Conservation (phyloP, 2,329 filamentous ascomycete species). For the Westerdykella ornata region DNA sequence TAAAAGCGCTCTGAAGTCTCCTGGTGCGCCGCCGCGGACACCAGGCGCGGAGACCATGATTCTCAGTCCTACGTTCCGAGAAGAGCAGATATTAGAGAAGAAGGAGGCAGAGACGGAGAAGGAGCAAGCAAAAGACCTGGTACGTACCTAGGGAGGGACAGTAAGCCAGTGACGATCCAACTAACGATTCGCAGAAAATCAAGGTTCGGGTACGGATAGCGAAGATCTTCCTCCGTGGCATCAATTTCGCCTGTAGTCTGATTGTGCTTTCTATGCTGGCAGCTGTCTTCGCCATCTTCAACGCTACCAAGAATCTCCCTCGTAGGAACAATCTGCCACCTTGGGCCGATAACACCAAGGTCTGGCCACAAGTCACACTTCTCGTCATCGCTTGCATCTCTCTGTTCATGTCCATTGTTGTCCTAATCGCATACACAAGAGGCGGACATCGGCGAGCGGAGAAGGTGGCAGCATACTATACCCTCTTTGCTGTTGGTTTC, state of each 20-base stretch:
- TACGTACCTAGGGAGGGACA: conserved; percentile 47
- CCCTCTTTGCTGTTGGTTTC: conserved; percentile 84
- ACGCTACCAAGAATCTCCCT: conserved; percentile 70
- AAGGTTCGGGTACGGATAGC: conserved; percentile 87
- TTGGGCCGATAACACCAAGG: conserved; percentile 72
- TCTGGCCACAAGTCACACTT: conserved; percentile 85
- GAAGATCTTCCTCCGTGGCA: conserved; percentile 87
- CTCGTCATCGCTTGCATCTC: conserved; percentile 75
- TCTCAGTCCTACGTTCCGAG: conserved; percentile 82
- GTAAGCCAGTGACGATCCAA: too few relatives aligned
- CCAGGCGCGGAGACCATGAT: conserved; percentile 59
- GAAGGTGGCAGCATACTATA: conserved; percentile 93
- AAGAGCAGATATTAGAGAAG: conserved; percentile 83
- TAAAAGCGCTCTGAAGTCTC: conserved; percentile 84
- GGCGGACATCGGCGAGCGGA: conserved; percentile 84
- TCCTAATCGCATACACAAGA: conserved; percentile 81
- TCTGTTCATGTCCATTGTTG: conserved; percentile 66
- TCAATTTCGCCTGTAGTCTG: conserved; percentile 94
- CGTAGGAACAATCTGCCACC: conserved; percentile 72
- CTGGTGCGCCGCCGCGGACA: conserved; percentile 66
- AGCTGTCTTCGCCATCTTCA: conserved; percentile 87
- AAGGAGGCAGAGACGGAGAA: conserved; percentile 74
- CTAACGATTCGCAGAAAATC: conserved; percentile 63
- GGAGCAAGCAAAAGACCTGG: conserved; percentile 79
- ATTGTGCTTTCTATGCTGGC: conserved; percentile 89